Evolutionary conservation across 1,139 yeast species (phyloP), one percentile per base, ranked within the genome.

Genomic region (Blastobotrys arbuscula): DNA sequence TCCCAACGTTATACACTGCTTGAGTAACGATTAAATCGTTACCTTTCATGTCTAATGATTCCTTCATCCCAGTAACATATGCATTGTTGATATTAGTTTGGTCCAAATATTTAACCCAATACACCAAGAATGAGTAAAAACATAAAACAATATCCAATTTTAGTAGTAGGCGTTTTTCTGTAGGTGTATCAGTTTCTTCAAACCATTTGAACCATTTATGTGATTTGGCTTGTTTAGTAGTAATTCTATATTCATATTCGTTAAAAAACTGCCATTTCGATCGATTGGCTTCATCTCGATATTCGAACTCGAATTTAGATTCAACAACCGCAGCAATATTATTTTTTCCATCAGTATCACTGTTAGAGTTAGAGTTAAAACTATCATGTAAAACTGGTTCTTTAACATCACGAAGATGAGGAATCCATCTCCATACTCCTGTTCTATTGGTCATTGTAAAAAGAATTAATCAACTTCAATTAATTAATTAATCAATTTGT

Each of bases 221-320:
- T 34, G 62, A 61, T 2, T 61, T 52, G 38, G 74, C 68, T 13
- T 50, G 54, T 18, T 20, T 19, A 12, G 47, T 44, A 18, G 53
- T 53, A 20, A 72, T 65, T 51, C 85, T 67, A 59, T 80, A 79
- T 58, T 80, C 84, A 56, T 76, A 78, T 59, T 79, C 84, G 59
- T 79, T 78, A 53, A 77, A 81, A 59, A 73, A 79, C 50, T 74
- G 77, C 76, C 77, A 81, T 84, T 86, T 79, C 48, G 74, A 74
- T 45, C 86, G 73, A 52, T 74, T 70, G 13, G 79, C 77, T 60
- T 82, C 88, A 61, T 57, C 60, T 26, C 60, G 46, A 44, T 54
- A 53, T 46, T 54, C 57, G 15, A 39, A 40, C 3, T 34, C 38
- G 12, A 28, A 28, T 28, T 28, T 28, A 5, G 31, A 4, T 28